phyloP scores from a whole-genome alignment of 108 stramenopile genomes.

The Cyclotella atomus region DNA sequence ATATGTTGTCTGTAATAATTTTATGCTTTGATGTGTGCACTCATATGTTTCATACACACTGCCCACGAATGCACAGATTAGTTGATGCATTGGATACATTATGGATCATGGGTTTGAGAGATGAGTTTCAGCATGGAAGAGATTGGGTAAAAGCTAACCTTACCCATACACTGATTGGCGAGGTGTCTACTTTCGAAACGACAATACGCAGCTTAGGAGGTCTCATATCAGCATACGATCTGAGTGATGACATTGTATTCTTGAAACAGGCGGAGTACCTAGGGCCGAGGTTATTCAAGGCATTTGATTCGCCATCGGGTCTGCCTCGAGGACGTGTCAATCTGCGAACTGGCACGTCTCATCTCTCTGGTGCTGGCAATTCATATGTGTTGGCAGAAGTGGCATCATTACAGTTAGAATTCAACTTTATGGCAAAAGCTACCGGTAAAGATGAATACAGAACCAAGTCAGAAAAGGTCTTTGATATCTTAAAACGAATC shows the following conservation, averaged over 20 bases:
- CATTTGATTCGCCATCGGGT: constrained; percentile 76
- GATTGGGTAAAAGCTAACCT: constrained; percentile 88
- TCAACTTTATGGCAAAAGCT: constrained; percentile 76
- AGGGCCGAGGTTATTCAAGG: constrained; percentile 68
- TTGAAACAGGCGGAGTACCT: constrained; percentile 80
- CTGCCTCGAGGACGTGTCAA: constrained; percentile 71
- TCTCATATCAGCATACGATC: constrained; percentile 92
- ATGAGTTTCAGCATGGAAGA: constrained; percentile 87
- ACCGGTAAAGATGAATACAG: constrained; percentile 78
- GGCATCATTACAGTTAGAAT: constrained; percentile 95
- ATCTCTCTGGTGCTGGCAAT: constrained; percentile 47
- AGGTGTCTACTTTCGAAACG: constrained; percentile 95
- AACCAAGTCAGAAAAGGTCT: constrained; percentile 69
- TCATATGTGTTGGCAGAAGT: constrained; percentile 75
- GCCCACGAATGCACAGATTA: constrained; percentile 30
- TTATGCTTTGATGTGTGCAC: background rate
- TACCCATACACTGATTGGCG: constrained; percentile 51
- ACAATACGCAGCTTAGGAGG: constrained; percentile 97
- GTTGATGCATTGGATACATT: constrained; percentile 97
- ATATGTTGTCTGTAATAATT: background rate
- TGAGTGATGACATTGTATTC: constrained; percentile 69
- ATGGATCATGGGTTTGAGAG: constrained; percentile 95
- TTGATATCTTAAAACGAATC: constrained; percentile 69
- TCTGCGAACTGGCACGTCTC: constrained; percentile 42
- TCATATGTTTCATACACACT: background rate